These are phyloP conservation scores for Ophiosphaerella herpotricha DNA, from an alignment of 2,329 filamentous ascomycete genomes.

Conservation along the genomic window DNA sequence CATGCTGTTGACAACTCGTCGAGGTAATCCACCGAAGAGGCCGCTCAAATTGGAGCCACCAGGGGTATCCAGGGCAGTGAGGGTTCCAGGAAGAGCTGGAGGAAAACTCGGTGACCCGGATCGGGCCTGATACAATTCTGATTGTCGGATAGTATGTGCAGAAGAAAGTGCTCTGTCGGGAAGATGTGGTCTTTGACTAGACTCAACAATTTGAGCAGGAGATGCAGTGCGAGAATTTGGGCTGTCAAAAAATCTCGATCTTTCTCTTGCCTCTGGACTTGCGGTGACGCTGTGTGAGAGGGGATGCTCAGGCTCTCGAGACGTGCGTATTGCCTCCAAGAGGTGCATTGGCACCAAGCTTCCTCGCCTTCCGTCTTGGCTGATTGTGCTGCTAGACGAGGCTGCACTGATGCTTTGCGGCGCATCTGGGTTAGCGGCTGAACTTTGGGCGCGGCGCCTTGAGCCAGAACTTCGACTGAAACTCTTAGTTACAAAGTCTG, in stretches of 20 bases:
- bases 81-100: conserved; percentile 51
- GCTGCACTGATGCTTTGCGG: conserved; percentile 58
- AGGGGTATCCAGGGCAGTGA: conserved; percentile 49
- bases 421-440: conserved; percentile 59
- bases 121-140: conserved; percentile 39
- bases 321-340: conserved; percentile 55
- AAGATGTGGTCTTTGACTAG: conserved; percentile 28
- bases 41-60: conserved; percentile 50
- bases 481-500: conserved; percentile 31
- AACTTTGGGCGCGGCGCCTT: conserved; percentile 62
- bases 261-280: conserved; percentile 62
- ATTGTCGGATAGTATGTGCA: conserved; percentile 51
- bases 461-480: conserved; percentile 40
- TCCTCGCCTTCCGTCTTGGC: conserved; percentile 58
- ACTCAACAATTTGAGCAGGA: conserved; percentile 39
- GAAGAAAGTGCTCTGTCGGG: conserved; percentile 52
- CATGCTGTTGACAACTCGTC: conserved; percentile 53
- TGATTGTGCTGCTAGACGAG: conserved; percentile 60
- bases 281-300: conserved; percentile 74
- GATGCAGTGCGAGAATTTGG: conserved; percentile 48
- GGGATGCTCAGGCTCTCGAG: conserved; percentile 67
- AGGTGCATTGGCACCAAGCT: conserved; percentile 66
- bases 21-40: conserved; percentile 53
- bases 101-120: conserved; percentile 47
- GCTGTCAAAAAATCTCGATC: conserved; percentile 41